A percentile compares a stretch with the other conserved stretches of the same genome.
Evolutionary conservation across 495 filamentous ascomycete species (phyloP).

Genomic region (Aspergillus diversus): DNA sequence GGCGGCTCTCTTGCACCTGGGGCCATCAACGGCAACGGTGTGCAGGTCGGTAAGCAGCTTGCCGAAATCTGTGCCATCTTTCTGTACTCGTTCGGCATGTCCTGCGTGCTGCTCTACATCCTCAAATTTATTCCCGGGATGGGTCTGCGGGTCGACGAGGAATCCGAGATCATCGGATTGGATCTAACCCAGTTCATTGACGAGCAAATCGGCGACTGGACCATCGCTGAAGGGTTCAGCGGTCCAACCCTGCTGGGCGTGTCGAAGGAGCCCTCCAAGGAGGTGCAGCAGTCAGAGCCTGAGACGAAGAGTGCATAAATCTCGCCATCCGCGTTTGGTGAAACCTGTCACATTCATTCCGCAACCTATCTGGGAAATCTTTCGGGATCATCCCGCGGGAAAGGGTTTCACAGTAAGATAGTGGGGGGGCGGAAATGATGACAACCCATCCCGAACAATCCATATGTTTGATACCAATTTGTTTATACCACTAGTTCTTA

Average conservation of each 20-base stretch:
- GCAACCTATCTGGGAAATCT: no score
- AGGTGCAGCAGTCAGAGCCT: conserved; percentile 14
- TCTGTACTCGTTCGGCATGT: conserved; percentile 57
- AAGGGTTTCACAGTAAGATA: no score
- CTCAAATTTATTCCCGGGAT: conserved; percentile 63
- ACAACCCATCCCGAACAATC: no score
- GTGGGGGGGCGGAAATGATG: no score
- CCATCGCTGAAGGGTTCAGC: conserved; percentile 29
- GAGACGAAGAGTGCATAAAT: conserved; percentile 16
- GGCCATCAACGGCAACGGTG: conserved; percentile 59
- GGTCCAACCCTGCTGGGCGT: conserved; percentile 28
- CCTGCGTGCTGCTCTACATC: conserved; percentile 55
- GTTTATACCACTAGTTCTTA: no score
- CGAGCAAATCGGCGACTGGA: conserved; percentile 59
- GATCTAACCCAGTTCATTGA: conserved; percentile 62
- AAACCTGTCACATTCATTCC: no score
- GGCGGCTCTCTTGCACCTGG: conserved; percentile 52
- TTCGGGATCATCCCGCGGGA: no score
- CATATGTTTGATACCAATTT: no score
- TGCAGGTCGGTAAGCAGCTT: conserved; percentile 62
- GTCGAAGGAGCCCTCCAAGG: conserved; percentile 23
- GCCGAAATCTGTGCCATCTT: conserved; percentile 62
- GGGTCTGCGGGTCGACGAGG: conserved; percentile 58
- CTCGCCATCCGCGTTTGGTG: no score
- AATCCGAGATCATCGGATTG: conserved; percentile 59